Conservation (phyloP, 371 early-diverging fungal genomes). For the Dichotomocladium elegans region DNA sequence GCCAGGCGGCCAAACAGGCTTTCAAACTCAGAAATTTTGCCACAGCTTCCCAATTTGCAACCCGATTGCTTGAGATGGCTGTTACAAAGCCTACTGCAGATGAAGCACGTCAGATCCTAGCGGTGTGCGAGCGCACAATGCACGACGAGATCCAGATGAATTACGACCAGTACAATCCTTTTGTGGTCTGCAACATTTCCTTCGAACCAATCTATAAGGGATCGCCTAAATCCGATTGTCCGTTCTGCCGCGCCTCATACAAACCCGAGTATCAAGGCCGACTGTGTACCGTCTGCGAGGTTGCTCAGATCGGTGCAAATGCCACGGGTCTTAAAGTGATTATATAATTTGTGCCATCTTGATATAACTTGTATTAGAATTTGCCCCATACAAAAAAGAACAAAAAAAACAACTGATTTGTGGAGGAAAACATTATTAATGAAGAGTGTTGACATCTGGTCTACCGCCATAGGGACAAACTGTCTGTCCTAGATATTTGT, state of each 20-base stretch:
- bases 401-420: no score
- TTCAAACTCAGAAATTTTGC: slow-evolving; percentile 80
- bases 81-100: slow-evolving; percentile 75
- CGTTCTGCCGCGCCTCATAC: slow-evolving; percentile 87
- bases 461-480: slow-evolving; percentile 27
- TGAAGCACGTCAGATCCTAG: slow-evolving; percentile 79
- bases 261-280: slow-evolving; percentile 74
- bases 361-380: background rate
- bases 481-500: slow-evolving; percentile 5
- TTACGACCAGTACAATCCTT: slow-evolving; percentile 93
- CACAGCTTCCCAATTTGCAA: slow-evolving; percentile 80
- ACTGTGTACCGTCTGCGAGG: slow-evolving; percentile 83
- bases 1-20: slow-evolving; percentile 78
- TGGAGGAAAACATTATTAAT: no score
- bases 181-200: slow-evolving; percentile 76
- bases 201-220: slow-evolving; percentile 88
- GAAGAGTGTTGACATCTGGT: background rate
- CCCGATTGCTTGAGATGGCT: slow-evolving; percentile 83
- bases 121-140: slow-evolving; percentile 73
- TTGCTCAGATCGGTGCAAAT: slow-evolving; percentile 62
- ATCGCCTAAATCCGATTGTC: slow-evolving; percentile 71
- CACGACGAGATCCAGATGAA: slow-evolving; percentile 79
- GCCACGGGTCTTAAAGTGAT: slow-evolving; percentile 43
- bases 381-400: no score
- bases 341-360: slow-evolving; percentile 18